Base-by-base conservation (phyloP, 2,329 filamentous ascomycete species). In the Arachnomyces sp. region DNA sequence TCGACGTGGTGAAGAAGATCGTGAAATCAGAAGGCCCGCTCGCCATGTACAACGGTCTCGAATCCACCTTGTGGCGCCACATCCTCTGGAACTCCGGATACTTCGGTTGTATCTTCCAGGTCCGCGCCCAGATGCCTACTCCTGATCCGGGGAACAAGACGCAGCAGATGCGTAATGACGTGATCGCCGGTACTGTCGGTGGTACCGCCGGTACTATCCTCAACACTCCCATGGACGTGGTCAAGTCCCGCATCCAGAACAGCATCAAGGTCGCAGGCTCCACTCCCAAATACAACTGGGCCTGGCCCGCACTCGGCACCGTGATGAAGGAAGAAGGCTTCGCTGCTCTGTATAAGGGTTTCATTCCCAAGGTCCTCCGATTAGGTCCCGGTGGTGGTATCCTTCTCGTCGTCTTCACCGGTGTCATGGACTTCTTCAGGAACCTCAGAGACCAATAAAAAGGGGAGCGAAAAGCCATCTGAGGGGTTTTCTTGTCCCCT, bases 31-130 rank as follows among this genome's bases (percentile, higher is more conserved):
- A 96, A 66, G 90, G 92, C 6, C 69, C 82, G 12, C 73, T 96
- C 48, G 86, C 90, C 44, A 74, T 98, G 61, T 98, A 96, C 75
- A 93, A 96, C 66, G 92, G 92, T 42, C 80, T 98, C 35, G 92
- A 98, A 72, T 90, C 85, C 46, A 98, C 92, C 41, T 72, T 96
- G 70, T 98, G 92, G 92, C 82, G 92, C 48, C 92, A 98, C 67
- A 80, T 88, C 41, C 72, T 88, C 45, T 95, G 89, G 89, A 95
- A 95, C 67, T 80, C 85, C 11, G 90, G 89, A 44, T 95, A 95
- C 76, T 98, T 98, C 64, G 92, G 92, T 57, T 93, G 88, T 68
- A 98, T 98, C 63, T 95, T 93, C 80, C 92, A 98, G 69, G 86
- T 96, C 47, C 84, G 89, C 60, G 77, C 79, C 45, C 72, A 95